phyloP scores from a whole-genome alignment of 371 early-diverging fungal species.

The Conidiobolus incongruus region DNA sequence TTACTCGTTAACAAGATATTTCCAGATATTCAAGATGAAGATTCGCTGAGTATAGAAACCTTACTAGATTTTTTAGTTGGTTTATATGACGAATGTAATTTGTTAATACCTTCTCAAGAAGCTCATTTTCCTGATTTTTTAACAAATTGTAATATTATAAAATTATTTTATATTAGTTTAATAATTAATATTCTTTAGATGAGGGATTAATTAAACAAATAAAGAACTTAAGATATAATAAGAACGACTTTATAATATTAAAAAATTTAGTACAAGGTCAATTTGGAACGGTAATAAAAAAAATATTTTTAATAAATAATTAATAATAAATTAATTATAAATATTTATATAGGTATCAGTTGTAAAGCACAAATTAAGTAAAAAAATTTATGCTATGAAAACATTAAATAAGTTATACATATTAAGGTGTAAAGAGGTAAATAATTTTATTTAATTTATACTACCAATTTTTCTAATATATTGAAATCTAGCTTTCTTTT shows the following conservation, averaged over 20 bases:
- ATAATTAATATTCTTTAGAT: constrained; percentile 28
- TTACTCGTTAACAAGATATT: too few relatives aligned
- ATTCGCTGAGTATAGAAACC: constrained; percentile 15
- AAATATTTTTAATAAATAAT: constrained; percentile 8
- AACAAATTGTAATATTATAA: neutral
- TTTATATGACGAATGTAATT: constrained; percentile 29
- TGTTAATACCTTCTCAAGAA: constrained; percentile 18
- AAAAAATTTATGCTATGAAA: constrained; percentile 87
- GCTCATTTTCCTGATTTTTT: neutral
- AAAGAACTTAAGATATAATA: constrained; percentile 37
- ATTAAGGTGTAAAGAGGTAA: constrained; percentile 54
- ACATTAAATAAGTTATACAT: constrained; percentile 70
- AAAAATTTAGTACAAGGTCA: constrained; percentile 77
- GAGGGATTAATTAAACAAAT: constrained; percentile 25
- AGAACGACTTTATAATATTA: constrained; percentile 67
- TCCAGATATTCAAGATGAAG: too few relatives aligned
- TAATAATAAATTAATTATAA: constrained; percentile 8
- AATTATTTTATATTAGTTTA: neutral
- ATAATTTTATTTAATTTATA: neutral
- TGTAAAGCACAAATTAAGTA: constrained; percentile 39
- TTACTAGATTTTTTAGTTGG: constrained; percentile 38
- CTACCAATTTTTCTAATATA: neutral
- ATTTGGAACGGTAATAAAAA: constrained; percentile 62
- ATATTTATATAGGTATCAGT: constrained; percentile 30
- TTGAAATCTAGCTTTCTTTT: constrained; percentile 32